Percentiles rank a stretch among this genome's conserved stretches.
These are phyloP conservation scores for Solanum chmielewskii DNA, from an alignment of 257 asterid genomes.

Conservation along the genomic window DNA sequence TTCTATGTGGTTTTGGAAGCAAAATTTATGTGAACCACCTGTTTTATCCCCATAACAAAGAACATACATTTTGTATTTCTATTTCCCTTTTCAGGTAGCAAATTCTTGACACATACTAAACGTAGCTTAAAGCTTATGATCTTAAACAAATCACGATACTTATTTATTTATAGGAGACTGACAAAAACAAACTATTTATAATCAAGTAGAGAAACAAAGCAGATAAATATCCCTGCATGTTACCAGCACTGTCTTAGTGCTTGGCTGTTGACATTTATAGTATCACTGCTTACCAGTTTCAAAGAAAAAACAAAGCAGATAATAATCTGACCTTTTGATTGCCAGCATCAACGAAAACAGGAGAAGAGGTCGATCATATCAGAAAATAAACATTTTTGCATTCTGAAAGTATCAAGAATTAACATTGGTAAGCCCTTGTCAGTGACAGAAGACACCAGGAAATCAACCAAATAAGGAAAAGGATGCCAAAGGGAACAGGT, in stretches of 20 bases:
- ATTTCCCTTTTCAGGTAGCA: not conserved
- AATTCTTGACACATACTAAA: not conserved
- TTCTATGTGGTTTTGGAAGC: not conserved
- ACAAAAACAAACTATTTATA: not conserved
- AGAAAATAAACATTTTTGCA: not conserved
- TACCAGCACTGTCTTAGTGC: not conserved
- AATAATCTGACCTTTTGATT: not conserved
- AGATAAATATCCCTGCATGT: not conserved
- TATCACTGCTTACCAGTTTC: not conserved
- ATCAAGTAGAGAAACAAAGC: not conserved
- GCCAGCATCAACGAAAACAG: not conserved
- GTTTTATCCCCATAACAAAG: not conserved
- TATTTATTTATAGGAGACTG: not conserved
- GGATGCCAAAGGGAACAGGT: not conserved
- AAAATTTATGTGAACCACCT: not conserved
- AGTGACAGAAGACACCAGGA: not conserved
- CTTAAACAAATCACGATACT: not conserved
- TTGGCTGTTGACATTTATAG: not conserved
- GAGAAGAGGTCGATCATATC: not conserved
- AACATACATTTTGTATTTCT: not conserved
- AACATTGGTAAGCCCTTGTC: not conserved
- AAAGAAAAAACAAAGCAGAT: not conserved
- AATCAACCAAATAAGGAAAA: not conserved
- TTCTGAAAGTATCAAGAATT: not conserved
- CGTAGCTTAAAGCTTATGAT: not conserved